Evolutionary conservation across 345 rosid species (phyloP).

Genomic region (Camelina sativa): DNA sequence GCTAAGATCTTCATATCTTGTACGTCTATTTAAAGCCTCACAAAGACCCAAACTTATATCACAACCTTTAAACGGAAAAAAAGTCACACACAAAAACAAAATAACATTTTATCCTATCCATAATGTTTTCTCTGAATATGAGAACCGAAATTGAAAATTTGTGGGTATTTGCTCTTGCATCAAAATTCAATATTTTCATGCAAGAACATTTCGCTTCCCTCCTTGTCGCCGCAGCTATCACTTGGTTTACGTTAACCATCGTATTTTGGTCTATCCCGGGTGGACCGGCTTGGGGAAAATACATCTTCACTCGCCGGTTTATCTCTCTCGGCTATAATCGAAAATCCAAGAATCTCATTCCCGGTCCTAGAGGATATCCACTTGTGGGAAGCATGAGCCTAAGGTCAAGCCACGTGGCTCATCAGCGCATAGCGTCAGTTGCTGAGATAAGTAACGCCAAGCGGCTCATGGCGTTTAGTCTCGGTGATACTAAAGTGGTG

Average conservation of each 20-base stretch:
- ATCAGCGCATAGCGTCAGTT: constrained; percentile 56
- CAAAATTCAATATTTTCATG: constrained; percentile 48
- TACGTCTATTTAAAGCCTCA: constrained; percentile 36
- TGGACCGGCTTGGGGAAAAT: constrained; percentile 84
- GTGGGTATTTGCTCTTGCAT: constrained; percentile 62
- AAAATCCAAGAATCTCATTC: constrained; percentile 51
- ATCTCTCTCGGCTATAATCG: constrained; percentile 24
- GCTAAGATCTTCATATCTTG: constrained; percentile 13
- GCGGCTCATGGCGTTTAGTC: constrained; percentile 77
- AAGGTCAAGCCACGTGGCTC: constrained; percentile 62
- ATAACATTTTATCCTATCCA: constrained; percentile 18
- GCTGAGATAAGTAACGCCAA: constrained; percentile 54
- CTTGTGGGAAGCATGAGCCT: constrained; percentile 66
- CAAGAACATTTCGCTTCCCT: constrained; percentile 53
- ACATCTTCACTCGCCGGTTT: constrained; percentile 37
- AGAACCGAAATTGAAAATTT: constrained; percentile 48
- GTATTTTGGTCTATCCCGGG: constrained; percentile 66
- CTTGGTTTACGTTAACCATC: constrained; percentile 51
- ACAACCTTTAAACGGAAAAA: constrained; percentile 32
- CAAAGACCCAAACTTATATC: constrained; percentile 31
- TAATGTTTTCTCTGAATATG: constrained; percentile 41
- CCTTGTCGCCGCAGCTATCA: constrained; percentile 45
- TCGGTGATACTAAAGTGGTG: constrained; percentile 64
- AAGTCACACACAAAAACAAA: background rate
- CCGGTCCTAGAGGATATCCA: constrained; percentile 82